phyloP scores from a whole-genome alignment of 2,329 filamentous ascomycete genomes.

The Tolypocladium ophioglossoides region DNA sequence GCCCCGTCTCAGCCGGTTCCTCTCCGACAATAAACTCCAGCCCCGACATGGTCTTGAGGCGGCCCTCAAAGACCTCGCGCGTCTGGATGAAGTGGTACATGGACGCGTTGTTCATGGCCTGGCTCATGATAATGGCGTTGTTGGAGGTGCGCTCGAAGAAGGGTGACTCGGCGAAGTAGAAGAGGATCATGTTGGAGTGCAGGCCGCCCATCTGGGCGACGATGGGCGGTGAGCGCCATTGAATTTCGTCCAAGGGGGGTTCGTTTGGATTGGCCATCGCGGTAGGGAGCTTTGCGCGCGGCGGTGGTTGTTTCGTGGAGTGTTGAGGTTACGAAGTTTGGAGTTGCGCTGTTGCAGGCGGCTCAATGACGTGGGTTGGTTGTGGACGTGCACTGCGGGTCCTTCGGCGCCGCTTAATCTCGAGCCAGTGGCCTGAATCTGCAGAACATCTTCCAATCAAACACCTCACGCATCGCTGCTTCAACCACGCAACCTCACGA shows the following conservation, averaged over 20 bases:
- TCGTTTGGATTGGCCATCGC: constrained; percentile 36
- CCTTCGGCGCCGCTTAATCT: constrained; percentile 3
- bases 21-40: constrained; percentile 58
- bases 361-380: constrained; percentile 4
- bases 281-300: background rate
- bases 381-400: constrained; percentile 6
- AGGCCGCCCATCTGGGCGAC: constrained; percentile 44
- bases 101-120: constrained; percentile 49
- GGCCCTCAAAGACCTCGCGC: constrained; percentile 52
- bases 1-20: constrained; percentile 51
- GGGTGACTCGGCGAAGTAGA: constrained; percentile 57
- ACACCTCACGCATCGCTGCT: background rate
- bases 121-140: constrained; percentile 51
- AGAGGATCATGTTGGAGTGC: constrained; percentile 54
- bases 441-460: background rate
- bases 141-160: constrained; percentile 60
- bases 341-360: background rate
- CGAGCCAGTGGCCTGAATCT: background rate
- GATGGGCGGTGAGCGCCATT: constrained; percentile 47
- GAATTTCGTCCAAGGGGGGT: constrained; percentile 53
- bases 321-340: background rate
- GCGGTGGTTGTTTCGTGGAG: background rate
- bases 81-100: constrained; percentile 49
- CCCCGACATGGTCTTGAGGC: constrained; percentile 53
- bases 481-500: background rate